These are phyloP conservation scores for Botryotinia globosa DNA, from an alignment of 2,329 filamentous ascomycete genomes.

Conservation along the genomic window DNA sequence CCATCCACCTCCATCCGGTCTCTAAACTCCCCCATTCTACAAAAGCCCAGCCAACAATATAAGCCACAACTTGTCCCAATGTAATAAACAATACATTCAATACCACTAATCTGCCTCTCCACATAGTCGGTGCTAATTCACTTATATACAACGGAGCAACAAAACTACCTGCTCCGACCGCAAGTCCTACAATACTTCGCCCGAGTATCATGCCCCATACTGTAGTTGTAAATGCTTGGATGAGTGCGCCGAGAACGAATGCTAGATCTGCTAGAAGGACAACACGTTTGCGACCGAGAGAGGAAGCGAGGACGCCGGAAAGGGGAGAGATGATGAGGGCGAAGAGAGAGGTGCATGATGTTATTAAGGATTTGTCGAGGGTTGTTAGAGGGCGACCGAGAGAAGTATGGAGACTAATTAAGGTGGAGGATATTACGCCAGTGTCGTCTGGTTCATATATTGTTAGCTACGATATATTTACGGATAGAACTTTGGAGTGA, in stretches of 20 bases:
- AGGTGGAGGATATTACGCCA: slow-evolving; percentile 64
- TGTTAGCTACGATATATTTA: not conserved
- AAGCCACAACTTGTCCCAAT: slow-evolving; percentile 83
- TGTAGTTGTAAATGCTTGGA: slow-evolving; percentile 58
- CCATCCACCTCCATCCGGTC: slow-evolving; percentile 86
- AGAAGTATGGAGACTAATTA: slow-evolving; percentile 60
- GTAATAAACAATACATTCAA: slow-evolving; percentile 82
- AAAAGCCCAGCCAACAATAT: slow-evolving; percentile 77
- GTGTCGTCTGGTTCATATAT: slow-evolving; percentile 31
- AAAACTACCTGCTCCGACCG: slow-evolving; percentile 74
- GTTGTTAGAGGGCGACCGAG: slow-evolving; percentile 56
- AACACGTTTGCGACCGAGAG: slow-evolving; percentile 58
- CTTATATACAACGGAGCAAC: slow-evolving; percentile 86
- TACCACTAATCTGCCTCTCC: slow-evolving; percentile 77
- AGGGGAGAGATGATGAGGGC: slow-evolving; percentile 63
- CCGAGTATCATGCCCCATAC: slow-evolving; percentile 66
- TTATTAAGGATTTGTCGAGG: slow-evolving; percentile 68
- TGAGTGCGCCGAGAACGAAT: slow-evolving; percentile 64
- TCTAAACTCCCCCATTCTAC: slow-evolving; percentile 49
- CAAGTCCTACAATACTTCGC: slow-evolving; percentile 66
- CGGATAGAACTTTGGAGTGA: not conserved
- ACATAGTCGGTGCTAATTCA: slow-evolving; percentile 74
- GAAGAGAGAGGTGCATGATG: slow-evolving; percentile 65
- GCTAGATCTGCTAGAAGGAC: slow-evolving; percentile 63
- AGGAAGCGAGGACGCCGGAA: slow-evolving; percentile 62